Conservation (phyloP, 495 filamentous ascomycete genomes). For the Aspergillus campestris region DNA sequence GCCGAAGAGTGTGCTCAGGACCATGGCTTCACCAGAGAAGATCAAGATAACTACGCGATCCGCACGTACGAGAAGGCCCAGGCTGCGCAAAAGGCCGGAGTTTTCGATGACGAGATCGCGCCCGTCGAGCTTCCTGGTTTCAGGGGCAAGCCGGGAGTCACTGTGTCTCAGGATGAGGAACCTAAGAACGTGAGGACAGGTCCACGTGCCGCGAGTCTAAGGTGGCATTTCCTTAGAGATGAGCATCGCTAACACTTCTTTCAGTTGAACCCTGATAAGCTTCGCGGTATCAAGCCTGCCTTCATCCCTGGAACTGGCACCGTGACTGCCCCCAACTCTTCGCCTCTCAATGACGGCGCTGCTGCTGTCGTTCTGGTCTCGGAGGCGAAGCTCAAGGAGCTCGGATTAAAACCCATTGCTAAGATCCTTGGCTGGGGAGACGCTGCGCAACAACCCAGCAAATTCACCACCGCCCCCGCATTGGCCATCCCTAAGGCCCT, state of each 20-base stretch:
- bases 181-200: conserved; percentile 64
- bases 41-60: conserved; percentile 92
- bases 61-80: conserved; percentile 85
- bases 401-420: conserved; percentile 80
- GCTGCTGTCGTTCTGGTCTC: conserved; percentile 86
- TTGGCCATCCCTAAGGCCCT: conserved; percentile 94
- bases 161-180: conserved; percentile 83
- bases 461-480: conserved; percentile 94
- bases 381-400: conserved; percentile 78
- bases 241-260: conserved; percentile 6
- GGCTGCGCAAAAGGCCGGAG: conserved; percentile 66
- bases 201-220: no score
- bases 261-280: conserved; percentile 84
- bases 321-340: conserved; percentile 95
- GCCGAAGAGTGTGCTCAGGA: conserved; percentile 88
- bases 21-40: conserved; percentile 67
- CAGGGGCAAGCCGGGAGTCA: conserved; percentile 79
- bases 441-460: conserved; percentile 77
- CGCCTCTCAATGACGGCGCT: conserved; percentile 89
- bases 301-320: conserved; percentile 77
- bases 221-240: background rate
- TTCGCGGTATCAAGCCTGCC: conserved; percentile 71
- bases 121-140: conserved; percentile 82
- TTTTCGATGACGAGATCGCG: conserved; percentile 78
- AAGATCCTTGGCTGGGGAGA: conserved; percentile 97